Base-by-base conservation (phyloP, 176 grass and related monocot species). In the Oryza brachyantha region DNA sequence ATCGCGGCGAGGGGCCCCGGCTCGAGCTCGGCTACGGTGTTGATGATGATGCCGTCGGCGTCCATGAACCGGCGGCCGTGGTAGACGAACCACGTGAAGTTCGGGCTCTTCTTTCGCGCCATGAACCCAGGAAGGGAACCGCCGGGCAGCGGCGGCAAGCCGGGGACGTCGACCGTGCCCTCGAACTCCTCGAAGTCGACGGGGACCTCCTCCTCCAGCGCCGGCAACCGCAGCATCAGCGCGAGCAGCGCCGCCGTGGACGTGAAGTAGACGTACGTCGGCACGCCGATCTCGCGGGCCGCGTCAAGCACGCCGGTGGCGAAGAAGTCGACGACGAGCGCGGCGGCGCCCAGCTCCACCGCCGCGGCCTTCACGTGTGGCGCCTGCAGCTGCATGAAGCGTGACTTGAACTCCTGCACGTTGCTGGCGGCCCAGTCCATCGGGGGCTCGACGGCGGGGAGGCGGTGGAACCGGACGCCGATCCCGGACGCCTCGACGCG, bases 291-390 rank as follows among this genome's bases (percentile, higher is more conserved):
- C 46, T 70, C 88, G 2, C 62, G 72, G 5, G 75, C 82, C 0
- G 40, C 91, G 68, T 91, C 88, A 13, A 93, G 40, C 36, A 79
- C 57, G 21, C 75, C 32, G 6, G 92, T 94, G 19, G 73, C 65
- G 58, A 94, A 91, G 64, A 94, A 85, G 79, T 94, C 92, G 11
- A 94, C 4, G 22, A 94, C 79, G 58, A 94, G 67, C 39, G 86
- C 74, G 5, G 70, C 64, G 50, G 81, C 81, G 37, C 45, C 8
- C 66, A 83, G 61, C 13, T 74, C 73, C 19, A 64, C 61, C 67
- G 25, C 38, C 28, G 85, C 82, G 14, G 67, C 50, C 79, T 2
- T 29, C 21, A 88, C 79, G 46, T 91, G 89, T 2, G 85, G 61
- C 61, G 54, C 59, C 29, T 91, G 61, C 8, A 91, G 86, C 76